A percentile compares a stretch with the other conserved stretches of the same genome.
These are phyloP conservation scores for Phallus indusiatus DNA, from an alignment of 768 basidiomycete species.

Conservation along the genomic window DNA sequence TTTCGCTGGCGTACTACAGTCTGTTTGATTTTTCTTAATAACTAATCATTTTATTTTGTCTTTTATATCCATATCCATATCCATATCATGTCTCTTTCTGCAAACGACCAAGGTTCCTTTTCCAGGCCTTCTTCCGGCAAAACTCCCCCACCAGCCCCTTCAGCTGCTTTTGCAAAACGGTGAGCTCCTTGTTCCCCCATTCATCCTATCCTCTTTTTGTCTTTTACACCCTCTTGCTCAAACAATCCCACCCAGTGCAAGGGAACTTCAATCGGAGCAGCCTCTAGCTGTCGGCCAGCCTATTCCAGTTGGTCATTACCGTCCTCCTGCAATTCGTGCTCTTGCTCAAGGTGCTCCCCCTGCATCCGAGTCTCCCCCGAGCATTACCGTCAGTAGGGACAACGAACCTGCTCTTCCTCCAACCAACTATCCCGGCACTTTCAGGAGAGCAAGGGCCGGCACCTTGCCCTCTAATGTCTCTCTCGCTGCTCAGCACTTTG, in stretches of 20 bases:
- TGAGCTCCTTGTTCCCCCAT: constrained; percentile 23
- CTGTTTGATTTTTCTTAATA: constrained; percentile 41
- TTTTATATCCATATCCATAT: constrained; percentile 56
- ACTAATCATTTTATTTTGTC: constrained; percentile 56
- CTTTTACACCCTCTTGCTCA: neutral
- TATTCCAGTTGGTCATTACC: constrained; percentile 42
- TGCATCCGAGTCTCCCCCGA: constrained; percentile 55
- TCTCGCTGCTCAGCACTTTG: constrained; percentile 76
- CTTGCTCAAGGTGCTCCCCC: constrained; percentile 63
- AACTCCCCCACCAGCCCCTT: constrained; percentile 84
- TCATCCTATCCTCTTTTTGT: constrained; percentile 12
- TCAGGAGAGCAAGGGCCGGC: constrained; percentile 92
- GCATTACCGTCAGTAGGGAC: constrained; percentile 41
- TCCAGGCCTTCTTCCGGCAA: constrained; percentile 78
- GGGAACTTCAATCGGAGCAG: constrained; percentile 79
- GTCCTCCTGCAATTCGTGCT: constrained; percentile 70
- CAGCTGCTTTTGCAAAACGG: constrained; percentile 86
- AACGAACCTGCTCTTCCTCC: constrained; percentile 54
- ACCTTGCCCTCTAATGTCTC: constrained; percentile 95
- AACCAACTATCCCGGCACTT: constrained; percentile 75
- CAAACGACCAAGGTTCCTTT: constrained; percentile 67
- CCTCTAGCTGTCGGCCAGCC: constrained; percentile 34
- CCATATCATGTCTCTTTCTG: constrained; percentile 88
- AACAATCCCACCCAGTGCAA: constrained; percentile 68
- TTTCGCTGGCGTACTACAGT: constrained; percentile 10